Evolutionary conservation across 179 eudicot genomes (phyloP), one percentile per base, ranked within the genome.

Genomic region (Carnegiea gigantea): DNA sequence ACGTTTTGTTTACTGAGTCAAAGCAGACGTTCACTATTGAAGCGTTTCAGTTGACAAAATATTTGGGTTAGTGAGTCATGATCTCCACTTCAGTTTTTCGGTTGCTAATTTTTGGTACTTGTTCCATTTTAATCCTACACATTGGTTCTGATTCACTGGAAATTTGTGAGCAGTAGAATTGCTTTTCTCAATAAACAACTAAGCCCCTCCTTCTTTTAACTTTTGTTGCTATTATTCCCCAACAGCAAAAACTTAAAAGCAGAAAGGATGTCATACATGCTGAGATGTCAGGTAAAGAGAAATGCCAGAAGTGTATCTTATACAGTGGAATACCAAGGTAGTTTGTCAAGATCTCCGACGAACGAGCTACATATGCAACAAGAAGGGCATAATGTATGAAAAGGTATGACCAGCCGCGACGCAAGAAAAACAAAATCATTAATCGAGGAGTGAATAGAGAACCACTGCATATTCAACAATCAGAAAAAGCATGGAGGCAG

Each of bases 351-450:
- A 92, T 95, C 80, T 92, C 94, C 20, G 99, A 93, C 49, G 98
- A 92, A 71, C 99, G 99, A 85, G 98, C 94, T 67, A 90, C 91
- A 79, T 95, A 95, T 36, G 98, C 99, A 84, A 95, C 92, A 54
- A 95, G 95, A 83, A 95, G 98, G 53, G 99, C 97, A 49, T 95
- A 93, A 83, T 93, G 97, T 77, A 95, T 92, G 83, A 95, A 94
- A 77, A 95, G 90, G 87, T 95, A 94, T 13, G 97, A 91, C 98
- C 99, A 95, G 87, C 99, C 93, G 98, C 91, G 90, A 80, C 76
- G 86, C 70, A 82, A 81, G 78, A 28, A 67, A 82, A 80, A 59
- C 15, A 48, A 40, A 70, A 21, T 13, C 9, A 36, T 83, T 57
- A 86, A 84, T 62, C 20, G 46, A 80, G 43, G 38, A 54, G 62